Evolutionary conservation across 306 rosid species (phyloP), one percentile per base, ranked within the genome.

Genomic region (Cyclanthera cordifolia): DNA sequence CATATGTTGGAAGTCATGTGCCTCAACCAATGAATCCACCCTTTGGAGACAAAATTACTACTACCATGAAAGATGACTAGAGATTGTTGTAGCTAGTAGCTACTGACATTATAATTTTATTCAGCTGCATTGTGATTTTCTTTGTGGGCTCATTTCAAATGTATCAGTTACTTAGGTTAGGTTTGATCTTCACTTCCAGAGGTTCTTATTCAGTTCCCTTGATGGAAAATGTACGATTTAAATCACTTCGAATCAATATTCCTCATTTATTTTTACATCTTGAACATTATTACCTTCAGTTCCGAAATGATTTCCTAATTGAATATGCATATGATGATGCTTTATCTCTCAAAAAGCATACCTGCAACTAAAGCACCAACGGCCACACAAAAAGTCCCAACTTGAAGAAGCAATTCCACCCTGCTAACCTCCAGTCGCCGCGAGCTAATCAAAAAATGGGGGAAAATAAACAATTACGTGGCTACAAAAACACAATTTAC

Each of bases 381-480:
- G 55, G 81, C 96, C 75, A 84, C 75, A 79, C 97, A 90, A 83
- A 94, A 94, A 57, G 99, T 82, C 74, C 99, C 99, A 75, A 94
- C 99, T 88, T 94, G 97, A 61, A 94, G 95, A 72, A 94, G 99
- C 79, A 94, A 81, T 78, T 94, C 97, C 64, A 94, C 88, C 77
- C 91, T 83, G 86, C 99, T 94, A 81, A 94, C 97, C 86, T 94
- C 99, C 66, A 94, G 94, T 78, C 99, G 84, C 71, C 99, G 82
- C 11, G 99, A 94, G 73, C 99, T 94, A 87, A 81, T 61, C 19
- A 72, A 68, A 71, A 73, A 30, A 60, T n/a, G n/a, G 51, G 65
- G 43, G 46, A 67, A 50, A 67, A 71, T 34, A 54, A 54, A 37
- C 3, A 24, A 24, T 65, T 41, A 41, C 32, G 11, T 41, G 51